These are phyloP conservation scores for Tephrocybe sp. DNA, from an alignment of 768 basidiomycete species.

Conservation along the genomic window DNA sequence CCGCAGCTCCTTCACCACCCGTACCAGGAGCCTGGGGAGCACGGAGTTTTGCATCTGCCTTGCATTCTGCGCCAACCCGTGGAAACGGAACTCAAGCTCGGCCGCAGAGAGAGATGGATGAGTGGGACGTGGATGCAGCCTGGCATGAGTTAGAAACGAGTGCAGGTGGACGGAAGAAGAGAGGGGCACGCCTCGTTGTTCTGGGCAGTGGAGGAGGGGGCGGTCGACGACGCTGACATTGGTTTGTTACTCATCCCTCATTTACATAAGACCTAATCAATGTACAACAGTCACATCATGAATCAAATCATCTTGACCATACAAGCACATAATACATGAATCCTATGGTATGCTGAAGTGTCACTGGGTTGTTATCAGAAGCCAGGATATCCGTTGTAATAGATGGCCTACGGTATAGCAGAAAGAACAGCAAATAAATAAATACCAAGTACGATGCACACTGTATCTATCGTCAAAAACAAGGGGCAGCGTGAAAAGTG, in stretches of 20 bases:
- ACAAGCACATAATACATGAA: conserved; percentile 16
- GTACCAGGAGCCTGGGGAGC: conserved; percentile 70
- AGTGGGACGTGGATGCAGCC: conserved; percentile 75
- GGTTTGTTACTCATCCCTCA: neutral
- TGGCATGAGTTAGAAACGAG: conserved; percentile 80
- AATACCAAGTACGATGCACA: conserved; percentile 7
- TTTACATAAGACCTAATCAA: conserved; percentile 5
- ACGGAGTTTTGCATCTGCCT: conserved; percentile 78
- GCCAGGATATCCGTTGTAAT: conserved; percentile 5
- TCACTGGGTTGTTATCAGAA: conserved; percentile 6
- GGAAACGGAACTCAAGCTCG: conserved; percentile 23
- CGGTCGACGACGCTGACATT: conserved; percentile 38
- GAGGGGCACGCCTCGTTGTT: conserved; percentile 64
- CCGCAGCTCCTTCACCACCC: conserved; percentile 16
- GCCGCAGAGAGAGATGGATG: conserved; percentile 43
- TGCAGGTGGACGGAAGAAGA: conserved; percentile 55
- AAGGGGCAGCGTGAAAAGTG: conserved; percentile 6
- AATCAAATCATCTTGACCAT: conserved; percentile 10
- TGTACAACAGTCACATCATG: conserved; percentile 13
- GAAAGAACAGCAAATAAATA: conserved; percentile 14
- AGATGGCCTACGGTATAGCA: conserved; percentile 18
- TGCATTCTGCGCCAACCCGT: conserved; percentile 46
- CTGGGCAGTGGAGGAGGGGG: conserved; percentile 64
- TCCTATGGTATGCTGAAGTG: conserved; percentile 12
- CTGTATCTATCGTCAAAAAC: conserved; percentile 8